These are phyloP conservation scores for Polygonum aviculare DNA, from an alignment of 148 eudicot genomes.

Conservation along the genomic window DNA sequence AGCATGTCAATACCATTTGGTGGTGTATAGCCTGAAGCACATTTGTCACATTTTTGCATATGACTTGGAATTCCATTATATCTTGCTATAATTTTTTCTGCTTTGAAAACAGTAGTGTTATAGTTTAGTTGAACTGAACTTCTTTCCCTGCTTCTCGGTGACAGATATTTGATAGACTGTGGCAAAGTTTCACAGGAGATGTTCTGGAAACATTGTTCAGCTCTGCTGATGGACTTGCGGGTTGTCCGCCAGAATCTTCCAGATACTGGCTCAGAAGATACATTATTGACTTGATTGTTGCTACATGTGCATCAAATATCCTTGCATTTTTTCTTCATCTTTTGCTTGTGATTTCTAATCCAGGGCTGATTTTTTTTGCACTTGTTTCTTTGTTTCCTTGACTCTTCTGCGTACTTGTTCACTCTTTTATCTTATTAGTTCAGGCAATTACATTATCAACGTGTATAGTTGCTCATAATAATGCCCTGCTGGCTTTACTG, in stretches of 20 bases:
- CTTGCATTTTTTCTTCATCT: slow-evolving; percentile 20
- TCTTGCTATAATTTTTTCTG: neutral
- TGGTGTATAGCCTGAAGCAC: neutral
- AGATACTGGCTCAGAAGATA: slow-evolving; percentile 68
- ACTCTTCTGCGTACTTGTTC: slow-evolving; percentile 62
- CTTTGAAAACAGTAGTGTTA: neutral
- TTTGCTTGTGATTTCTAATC: slow-evolving; percentile 2
- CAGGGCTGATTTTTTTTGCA: neutral
- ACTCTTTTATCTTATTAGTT: slow-evolving; percentile 90
- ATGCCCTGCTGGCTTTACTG: slow-evolving; percentile 82
- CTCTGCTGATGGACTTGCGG: slow-evolving; percentile 79
- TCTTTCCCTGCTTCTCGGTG: slow-evolving; percentile 4
- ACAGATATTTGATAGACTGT: slow-evolving; percentile 94
- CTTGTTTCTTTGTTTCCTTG: slow-evolving; percentile 41
- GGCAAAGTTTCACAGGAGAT: slow-evolving; percentile 95
- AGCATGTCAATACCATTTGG: too few relatives aligned
- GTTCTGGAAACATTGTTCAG: slow-evolving; percentile 75
- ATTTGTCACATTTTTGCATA: neutral
- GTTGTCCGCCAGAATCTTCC: slow-evolving; percentile 52
- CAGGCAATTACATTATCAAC: slow-evolving; percentile 96
- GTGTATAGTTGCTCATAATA: slow-evolving; percentile 96
- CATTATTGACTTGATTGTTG: slow-evolving; percentile 55
- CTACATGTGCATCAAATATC: slow-evolving; percentile 82
- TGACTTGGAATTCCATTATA: neutral
- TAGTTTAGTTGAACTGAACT: neutral